Percentiles rank a stretch among this genome's conserved stretches.
These are phyloP conservation scores for Emergomyces africanus DNA, from an alignment of 2,329 filamentous ascomycete genomes.

Conservation along the genomic window DNA sequence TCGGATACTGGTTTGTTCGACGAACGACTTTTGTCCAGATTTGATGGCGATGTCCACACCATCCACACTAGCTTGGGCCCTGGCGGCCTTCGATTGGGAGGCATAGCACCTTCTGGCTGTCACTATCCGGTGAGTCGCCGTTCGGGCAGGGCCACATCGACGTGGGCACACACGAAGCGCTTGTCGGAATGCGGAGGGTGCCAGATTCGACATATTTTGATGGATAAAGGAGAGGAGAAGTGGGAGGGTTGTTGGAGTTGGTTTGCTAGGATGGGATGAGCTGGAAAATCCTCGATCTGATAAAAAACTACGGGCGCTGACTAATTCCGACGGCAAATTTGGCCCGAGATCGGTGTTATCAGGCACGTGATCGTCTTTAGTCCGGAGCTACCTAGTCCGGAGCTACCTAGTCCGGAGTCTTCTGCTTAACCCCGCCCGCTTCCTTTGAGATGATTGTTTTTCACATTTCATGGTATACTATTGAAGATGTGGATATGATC, in stretches of 20 bases:
- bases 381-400: too few relatives aligned
- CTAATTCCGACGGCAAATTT: slow-evolving; percentile 1
- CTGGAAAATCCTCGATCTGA: slow-evolving; percentile 3
- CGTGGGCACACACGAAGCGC: slow-evolving; percentile 49
- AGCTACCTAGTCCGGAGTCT: too few relatives aligned
- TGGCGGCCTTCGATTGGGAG: slow-evolving; percentile 58
- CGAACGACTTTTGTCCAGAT: slow-evolving; percentile 71
- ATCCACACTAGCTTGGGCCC: slow-evolving; percentile 65
- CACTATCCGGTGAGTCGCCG: slow-evolving; percentile 28
- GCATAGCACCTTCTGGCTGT: slow-evolving; percentile 57
- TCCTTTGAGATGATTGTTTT: too few relatives aligned
- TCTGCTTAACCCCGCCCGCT: too few relatives aligned
- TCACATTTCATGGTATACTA: neutral
- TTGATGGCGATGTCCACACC: slow-evolving; percentile 72
- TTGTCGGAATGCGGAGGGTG: slow-evolving; percentile 61
- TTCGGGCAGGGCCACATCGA: slow-evolving; percentile 32
- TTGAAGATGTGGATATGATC: neutral
- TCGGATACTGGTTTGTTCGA: slow-evolving; percentile 42
- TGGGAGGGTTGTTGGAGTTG: neutral
- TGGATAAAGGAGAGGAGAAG: neutral
- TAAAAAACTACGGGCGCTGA: slow-evolving; percentile 3
- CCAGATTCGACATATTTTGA: slow-evolving; percentile 48
- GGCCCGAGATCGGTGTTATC: neutral
- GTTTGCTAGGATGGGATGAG: neutral
- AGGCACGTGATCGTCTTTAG: neutral